Conservation (phyloP, 768 basidiomycete genomes). For the Holtermanniella nyarrowii region DNA sequence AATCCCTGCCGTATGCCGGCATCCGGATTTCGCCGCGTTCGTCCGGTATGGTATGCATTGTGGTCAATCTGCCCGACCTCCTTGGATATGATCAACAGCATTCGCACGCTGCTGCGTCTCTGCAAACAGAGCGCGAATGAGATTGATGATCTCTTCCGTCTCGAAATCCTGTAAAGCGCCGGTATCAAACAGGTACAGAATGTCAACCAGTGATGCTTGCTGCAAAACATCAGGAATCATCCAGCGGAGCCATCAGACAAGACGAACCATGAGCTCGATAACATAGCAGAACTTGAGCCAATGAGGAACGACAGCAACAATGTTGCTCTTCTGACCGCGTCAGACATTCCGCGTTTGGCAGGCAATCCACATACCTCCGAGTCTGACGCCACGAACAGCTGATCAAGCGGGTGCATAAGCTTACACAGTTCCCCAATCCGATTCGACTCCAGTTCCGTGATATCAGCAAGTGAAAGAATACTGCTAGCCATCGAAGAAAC, state of each 20-base stretch:
- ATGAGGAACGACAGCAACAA: conserved; percentile 74
- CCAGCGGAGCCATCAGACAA: too few species aligned
- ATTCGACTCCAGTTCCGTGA: conserved; percentile 77
- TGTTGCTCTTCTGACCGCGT: conserved; percentile 55
- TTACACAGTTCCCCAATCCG: conserved; percentile 70
- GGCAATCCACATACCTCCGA: not conserved
- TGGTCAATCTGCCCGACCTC: too few species aligned
- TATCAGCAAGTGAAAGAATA: conserved; percentile 68
- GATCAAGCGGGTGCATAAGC: conserved; percentile 67
- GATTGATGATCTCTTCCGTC: conserved; percentile 63
- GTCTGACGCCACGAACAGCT: conserved; percentile 49
- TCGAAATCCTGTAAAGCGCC: conserved; percentile 85
- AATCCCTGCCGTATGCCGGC: too few species aligned
- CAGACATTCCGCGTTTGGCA: not conserved
- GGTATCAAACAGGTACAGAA: conserved; percentile 82
- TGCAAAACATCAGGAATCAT: conserved; percentile 37
- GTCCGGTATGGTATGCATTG: too few species aligned
- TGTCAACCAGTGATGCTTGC: conserved; percentile 87
- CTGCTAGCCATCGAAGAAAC: conserved; percentile 60
- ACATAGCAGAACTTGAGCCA: conserved; percentile 95
- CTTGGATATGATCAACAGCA: conserved; percentile 64
- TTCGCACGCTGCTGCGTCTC: conserved; percentile 71
- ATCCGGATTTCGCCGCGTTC: too few species aligned
- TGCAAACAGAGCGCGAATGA: conserved; percentile 80
- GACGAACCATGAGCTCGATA: conserved; percentile 73